A percentile compares a stretch with the other conserved stretches of the same genome.
phyloP scores from a whole-genome alignment of 1,284 basidiomycete species.

The Trametes versicolor region DNA sequence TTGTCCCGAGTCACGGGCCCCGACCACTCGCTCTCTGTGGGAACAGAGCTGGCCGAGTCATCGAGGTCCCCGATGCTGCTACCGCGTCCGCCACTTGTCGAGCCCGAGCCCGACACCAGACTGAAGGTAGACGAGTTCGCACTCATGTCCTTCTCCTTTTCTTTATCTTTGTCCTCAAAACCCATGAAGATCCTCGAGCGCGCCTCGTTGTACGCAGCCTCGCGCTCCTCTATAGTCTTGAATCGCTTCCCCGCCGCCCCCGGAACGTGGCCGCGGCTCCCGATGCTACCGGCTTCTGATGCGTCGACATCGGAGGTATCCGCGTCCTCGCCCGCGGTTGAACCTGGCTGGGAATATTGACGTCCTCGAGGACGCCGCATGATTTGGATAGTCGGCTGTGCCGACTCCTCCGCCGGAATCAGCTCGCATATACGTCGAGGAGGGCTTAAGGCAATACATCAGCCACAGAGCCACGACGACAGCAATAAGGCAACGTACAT shows the following conservation, averaged over 20 bases:
- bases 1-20: conserved; percentile 65
- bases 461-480: conserved; percentile 8
- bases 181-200: conserved; percentile 84
- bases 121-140: conserved; percentile 79
- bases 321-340: conserved; percentile 74
- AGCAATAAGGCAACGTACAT: conserved; percentile 61
- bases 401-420: conserved; percentile 75
- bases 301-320: conserved; percentile 81
- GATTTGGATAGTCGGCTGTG: conserved; percentile 83
- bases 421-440: conserved; percentile 73
- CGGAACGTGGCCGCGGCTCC: conserved; percentile 70
- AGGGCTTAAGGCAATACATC: conserved; percentile 56
- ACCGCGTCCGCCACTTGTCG: conserved; percentile 64
- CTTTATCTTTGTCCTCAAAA: conserved; percentile 78
- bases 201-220: conserved; percentile 85
- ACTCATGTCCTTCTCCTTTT: conserved; percentile 78
- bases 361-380: conserved; percentile 66
- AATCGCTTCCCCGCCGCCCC: conserved; percentile 68
- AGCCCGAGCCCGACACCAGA: conserved; percentile 71
- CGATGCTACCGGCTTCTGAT: conserved; percentile 79
- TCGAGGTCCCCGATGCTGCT: conserved; percentile 70
- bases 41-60: conserved; percentile 71
- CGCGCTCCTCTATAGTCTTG: conserved; percentile 82
- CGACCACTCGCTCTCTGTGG: conserved; percentile 85
- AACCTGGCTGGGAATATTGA: conserved; percentile 67